These are phyloP conservation scores for Fusarium begoniae DNA, from an alignment of 2,329 filamentous ascomycete species.

Conservation along the genomic window DNA sequence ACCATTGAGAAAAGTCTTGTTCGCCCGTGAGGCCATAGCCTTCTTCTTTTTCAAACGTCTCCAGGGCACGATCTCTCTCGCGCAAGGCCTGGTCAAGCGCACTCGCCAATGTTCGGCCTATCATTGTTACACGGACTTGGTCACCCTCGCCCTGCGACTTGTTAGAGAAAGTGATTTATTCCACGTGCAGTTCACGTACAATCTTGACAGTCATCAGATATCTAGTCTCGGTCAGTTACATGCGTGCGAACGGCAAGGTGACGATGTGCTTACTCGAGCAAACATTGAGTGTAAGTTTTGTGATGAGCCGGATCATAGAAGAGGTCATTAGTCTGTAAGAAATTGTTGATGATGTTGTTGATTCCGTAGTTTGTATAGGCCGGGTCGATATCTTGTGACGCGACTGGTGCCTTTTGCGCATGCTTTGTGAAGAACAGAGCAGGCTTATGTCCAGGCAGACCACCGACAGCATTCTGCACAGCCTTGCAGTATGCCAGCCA, in stretches of 20 bases:
- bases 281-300: constrained; percentile 28
- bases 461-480: constrained; percentile 30
- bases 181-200: neutral
- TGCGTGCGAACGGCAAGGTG: too few species aligned
- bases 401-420: constrained; percentile 31
- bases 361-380: constrained; percentile 30
- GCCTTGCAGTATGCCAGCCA: constrained; percentile 34
- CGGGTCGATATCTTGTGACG: constrained; percentile 21
- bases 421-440: constrained; percentile 34
- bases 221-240: neutral
- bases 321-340: constrained; percentile 24
- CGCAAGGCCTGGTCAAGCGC: constrained; percentile 15
- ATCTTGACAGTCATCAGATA: constrained; percentile 29
- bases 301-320: constrained; percentile 32
- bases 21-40: constrained; percentile 10
- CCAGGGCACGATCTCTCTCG: constrained; percentile 20
- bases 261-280: constrained; percentile 13
- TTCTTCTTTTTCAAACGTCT: constrained; percentile 24
- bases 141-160: neutral
- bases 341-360: constrained; percentile 29
- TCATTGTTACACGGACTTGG: neutral
- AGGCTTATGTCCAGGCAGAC: constrained; percentile 32
- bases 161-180: neutral
- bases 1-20: constrained; percentile 29
- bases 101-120: neutral